phyloP scores from a whole-genome alignment of 306 rosid genomes.

The Cucumis cinereus region DNA sequence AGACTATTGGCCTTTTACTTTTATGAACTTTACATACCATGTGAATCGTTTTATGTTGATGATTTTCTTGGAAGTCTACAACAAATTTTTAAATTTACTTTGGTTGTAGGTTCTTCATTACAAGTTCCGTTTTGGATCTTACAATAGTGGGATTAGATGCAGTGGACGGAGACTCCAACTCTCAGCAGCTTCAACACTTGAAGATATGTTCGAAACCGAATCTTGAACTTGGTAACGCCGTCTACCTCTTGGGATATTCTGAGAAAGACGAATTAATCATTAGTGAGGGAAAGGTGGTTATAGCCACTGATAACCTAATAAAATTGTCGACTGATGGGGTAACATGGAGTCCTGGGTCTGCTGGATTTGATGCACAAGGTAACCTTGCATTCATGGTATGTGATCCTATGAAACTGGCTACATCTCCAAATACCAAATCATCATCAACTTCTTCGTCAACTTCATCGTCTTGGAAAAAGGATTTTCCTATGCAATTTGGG shows the following conservation, averaged over 20 bases:
- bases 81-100: neutral
- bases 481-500: slow-evolving; percentile 80
- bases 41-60: neutral
- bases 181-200: slow-evolving; percentile 61
- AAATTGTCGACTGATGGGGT: slow-evolving; percentile 81
- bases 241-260: slow-evolving; percentile 76
- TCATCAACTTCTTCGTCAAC: slow-evolving; percentile 73
- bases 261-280: slow-evolving; percentile 62
- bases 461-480: slow-evolving; percentile 77
- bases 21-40: neutral
- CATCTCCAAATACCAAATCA: slow-evolving; percentile 81
- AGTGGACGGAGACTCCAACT: slow-evolving; percentile 66
- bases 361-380: slow-evolving; percentile 88
- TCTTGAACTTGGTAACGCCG: slow-evolving; percentile 76
- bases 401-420: slow-evolving; percentile 95
- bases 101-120: slow-evolving; percentile 82
- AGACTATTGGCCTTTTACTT: neutral
- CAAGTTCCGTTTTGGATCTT: slow-evolving; percentile 93
- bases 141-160: slow-evolving; percentile 91
- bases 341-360: slow-evolving; percentile 81
- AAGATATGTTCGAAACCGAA: slow-evolving; percentile 70
- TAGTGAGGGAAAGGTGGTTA: slow-evolving; percentile 90
- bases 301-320: slow-evolving; percentile 93
- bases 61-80: neutral
- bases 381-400: slow-evolving; percentile 96